Evolutionary conservation across 257 asterid species (phyloP).

Genomic region (Solanum microdontum): DNA sequence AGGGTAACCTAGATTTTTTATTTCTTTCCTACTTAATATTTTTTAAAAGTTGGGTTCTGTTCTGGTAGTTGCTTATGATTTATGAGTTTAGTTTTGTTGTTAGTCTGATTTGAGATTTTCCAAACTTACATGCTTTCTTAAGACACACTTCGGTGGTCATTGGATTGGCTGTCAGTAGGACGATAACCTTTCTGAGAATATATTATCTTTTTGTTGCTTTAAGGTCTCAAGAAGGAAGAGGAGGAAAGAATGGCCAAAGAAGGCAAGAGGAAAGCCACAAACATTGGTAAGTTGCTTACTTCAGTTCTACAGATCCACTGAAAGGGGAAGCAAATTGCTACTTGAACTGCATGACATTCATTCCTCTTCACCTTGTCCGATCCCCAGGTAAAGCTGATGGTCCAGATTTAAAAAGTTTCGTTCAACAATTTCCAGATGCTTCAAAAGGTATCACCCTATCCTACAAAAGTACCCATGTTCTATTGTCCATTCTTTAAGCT

Average conservation of each 20-base stretch:
- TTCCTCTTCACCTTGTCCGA: not conserved
- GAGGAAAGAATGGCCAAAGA: conserved; percentile 60
- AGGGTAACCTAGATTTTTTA: not conserved
- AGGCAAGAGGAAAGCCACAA: conserved; percentile 33
- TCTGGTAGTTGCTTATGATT: not conserved
- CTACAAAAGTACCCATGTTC: not conserved
- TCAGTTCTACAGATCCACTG: not conserved
- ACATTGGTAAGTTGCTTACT: conserved; percentile 36
- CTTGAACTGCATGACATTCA: not conserved
- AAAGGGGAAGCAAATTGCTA: not conserved
- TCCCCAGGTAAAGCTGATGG: conserved; percentile 52
- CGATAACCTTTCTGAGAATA: not conserved
- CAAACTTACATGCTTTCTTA: not conserved
- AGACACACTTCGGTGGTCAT: not conserved
- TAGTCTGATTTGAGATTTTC: not conserved
- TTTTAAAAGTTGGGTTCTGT: not conserved
- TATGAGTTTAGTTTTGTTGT: not conserved
- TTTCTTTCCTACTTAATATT: not conserved
- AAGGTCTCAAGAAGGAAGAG: conserved; percentile 87
- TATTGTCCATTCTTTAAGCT: not conserved
- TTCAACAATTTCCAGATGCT: conserved; percentile 56
- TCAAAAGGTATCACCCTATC: conserved; percentile 45
- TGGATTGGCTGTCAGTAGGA: not conserved
- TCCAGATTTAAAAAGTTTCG: conserved; percentile 66
- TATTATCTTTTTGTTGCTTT: conserved; percentile 5